phyloP scores from a whole-genome alignment of 1,139 yeast genomes.

The Blastobotrys ciferrii region DNA sequence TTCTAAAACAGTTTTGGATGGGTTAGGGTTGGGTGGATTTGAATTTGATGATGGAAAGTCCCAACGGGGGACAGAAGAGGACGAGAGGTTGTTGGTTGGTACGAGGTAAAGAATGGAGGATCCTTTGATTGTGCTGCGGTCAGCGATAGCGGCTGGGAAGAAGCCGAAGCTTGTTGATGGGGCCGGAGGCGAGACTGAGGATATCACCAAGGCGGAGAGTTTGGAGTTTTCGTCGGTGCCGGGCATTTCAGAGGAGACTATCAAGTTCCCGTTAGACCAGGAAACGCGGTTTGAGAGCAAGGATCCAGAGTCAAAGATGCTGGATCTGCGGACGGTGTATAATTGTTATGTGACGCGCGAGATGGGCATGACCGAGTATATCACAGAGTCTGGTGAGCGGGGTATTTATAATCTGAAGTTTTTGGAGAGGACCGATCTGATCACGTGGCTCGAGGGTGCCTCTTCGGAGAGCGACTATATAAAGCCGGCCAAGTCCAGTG shows the following conservation, averaged over 20 bases:
- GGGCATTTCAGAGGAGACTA: slow-evolving; percentile 23
- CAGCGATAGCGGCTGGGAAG: slow-evolving; percentile 28
- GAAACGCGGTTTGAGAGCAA: slow-evolving; percentile 60
- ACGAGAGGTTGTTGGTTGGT: neutral
- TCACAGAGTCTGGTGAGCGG: slow-evolving; percentile 64
- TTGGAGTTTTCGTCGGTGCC: slow-evolving; percentile 26
- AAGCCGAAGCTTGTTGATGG: slow-evolving; percentile 21
- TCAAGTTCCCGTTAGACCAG: slow-evolving; percentile 39
- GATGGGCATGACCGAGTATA: slow-evolving; percentile 77
- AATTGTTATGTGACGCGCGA: slow-evolving; percentile 82
- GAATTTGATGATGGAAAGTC: neutral
- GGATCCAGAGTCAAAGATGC: slow-evolving; percentile 35
- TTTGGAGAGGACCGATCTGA: slow-evolving; percentile 79
- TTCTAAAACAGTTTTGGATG: too few species aligned
- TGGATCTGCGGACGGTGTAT: slow-evolving; percentile 61
- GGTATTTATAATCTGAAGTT: slow-evolving; percentile 74
- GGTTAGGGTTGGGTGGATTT: neutral
- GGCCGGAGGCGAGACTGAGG: slow-evolving; percentile 23
- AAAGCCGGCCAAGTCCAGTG: slow-evolving; percentile 14
- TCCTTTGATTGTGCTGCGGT: slow-evolving; percentile 29
- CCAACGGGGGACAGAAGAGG: slow-evolving; percentile 1
- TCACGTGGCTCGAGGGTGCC: slow-evolving; percentile 75
- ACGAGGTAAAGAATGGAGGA: slow-evolving; percentile 19
- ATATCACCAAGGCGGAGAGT: slow-evolving; percentile 25
- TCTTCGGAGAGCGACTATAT: slow-evolving; percentile 32